Conservation (phyloP, 2,329 filamentous ascomycete species). For the Volutella citrinella region DNA sequence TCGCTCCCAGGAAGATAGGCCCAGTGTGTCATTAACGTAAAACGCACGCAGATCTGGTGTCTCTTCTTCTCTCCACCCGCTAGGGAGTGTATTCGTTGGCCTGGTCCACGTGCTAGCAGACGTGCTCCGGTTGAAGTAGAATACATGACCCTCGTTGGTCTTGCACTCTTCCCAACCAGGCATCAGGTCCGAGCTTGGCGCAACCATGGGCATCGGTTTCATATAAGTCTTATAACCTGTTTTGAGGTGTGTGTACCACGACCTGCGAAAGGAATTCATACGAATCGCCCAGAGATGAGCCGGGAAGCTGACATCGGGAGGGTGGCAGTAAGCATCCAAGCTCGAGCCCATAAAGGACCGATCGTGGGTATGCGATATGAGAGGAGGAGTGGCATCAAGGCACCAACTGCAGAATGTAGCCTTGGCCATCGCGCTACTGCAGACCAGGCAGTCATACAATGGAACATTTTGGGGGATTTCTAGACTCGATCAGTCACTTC, state of each 20-base stretch:
- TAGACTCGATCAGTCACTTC: too few species aligned
- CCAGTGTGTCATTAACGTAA: constrained; percentile 24
- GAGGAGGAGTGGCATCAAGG: constrained; percentile 21
- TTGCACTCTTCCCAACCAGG: constrained; percentile 23
- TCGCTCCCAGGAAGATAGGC: constrained; percentile 25
- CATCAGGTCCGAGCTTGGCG: constrained; percentile 12
- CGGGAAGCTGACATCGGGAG: constrained; percentile 13
- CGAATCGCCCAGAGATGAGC: constrained; percentile 21
- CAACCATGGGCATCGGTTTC: constrained; percentile 14
- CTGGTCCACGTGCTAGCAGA: constrained; percentile 21
- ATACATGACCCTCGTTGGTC: constrained; percentile 20
- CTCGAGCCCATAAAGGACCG: constrained; percentile 24
- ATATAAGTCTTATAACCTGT: constrained; percentile 24
- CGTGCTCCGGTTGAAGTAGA: constrained; percentile 21
- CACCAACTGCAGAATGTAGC: constrained; percentile 27
- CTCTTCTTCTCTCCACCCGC: constrained; percentile 23
- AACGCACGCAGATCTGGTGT: constrained; percentile 25
- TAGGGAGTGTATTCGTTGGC: constrained; percentile 18
- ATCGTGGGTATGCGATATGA: constrained; percentile 22
- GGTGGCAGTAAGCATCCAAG: constrained; percentile 21
- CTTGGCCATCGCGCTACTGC: constrained; percentile 18
- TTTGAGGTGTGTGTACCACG: constrained; percentile 25
- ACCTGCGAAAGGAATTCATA: constrained; percentile 23
- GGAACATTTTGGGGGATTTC: constrained; percentile 25
- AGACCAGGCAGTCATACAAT: constrained; percentile 25